Evolutionary conservation across 805 yeast genomes (phyloP), one percentile per base, ranked within the genome.

Genomic region (Zygosaccharomyces gambellarensis): DNA sequence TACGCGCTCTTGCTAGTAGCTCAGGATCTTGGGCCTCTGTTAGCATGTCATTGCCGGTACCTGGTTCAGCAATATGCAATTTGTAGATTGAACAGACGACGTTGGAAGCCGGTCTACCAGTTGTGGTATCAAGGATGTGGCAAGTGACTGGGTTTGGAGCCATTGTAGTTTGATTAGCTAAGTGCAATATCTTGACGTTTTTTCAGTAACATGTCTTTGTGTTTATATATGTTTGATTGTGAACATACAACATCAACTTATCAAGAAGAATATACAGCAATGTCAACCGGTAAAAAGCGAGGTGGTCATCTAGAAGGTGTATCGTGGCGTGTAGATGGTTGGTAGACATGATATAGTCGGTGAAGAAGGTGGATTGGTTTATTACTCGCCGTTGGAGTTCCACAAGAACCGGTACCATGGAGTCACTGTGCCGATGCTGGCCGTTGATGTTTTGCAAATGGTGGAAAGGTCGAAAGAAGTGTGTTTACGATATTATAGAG

Each of bases 121-220:
- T 68, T 8, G 86, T 82, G 5, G 97, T 90, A 61, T 90, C 96
- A 21, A 90, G 73, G 8, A 90, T 79, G 65, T 90, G 98, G 70
- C 97, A 90, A 2, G 97, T 90, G 36, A 90, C 79, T 39, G 92
- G 92, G 21, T 19, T 42, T 9, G 12, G n/a, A 7, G 45, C 36
- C 45, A 42, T 42, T 29, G 36, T 19, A 10, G 17, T 12, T 42
- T n/a, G 27, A 2, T 19, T 31, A 42, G 7, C 28, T 28, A 27
- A 12, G n/a, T 30, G 27, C 36, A 14, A 12, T 8, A n/a, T 27
- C 12, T 23, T 11, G 31, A 5, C 31, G 12, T 14, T 17, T 8
- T 27, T 30, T 30, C 25, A 29, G 38, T 14, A 34, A 9, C 19
- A 10, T 6, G 10, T 34, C 38, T 32, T 19, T 14, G 9, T 17